Percentiles rank a stretch among this genome's conserved stretches.
Conservation (phyloP, 768 basidiomycete genomes). For the Leccinum barrowsii region DNA sequence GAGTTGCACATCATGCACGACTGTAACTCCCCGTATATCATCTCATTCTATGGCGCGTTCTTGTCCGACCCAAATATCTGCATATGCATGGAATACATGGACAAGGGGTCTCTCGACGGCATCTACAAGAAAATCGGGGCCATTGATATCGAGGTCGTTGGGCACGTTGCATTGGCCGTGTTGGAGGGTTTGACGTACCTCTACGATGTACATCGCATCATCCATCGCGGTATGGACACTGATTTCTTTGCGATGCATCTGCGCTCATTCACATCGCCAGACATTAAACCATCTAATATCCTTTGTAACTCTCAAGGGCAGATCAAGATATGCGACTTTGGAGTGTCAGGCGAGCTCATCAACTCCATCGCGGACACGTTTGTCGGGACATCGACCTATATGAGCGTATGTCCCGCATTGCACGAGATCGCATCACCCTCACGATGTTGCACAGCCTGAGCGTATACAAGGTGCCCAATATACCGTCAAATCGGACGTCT, state of each 20-base stretch:
- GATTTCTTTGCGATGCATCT: background rate
- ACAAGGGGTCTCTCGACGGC: conserved; percentile 89
- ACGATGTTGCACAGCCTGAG: conserved; percentile 67
- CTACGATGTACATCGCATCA: conserved; percentile 96
- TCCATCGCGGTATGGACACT: conserved; percentile 84
- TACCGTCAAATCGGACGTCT: conserved; percentile 98
- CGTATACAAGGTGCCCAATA: conserved; percentile 98
- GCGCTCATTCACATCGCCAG: conserved; percentile 42
- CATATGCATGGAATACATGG: conserved; percentile 97
- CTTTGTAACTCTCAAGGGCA: conserved; percentile 90
- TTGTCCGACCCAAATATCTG: conserved; percentile 97
- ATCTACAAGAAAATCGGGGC: conserved; percentile 96
- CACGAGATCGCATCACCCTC: conserved; percentile 12
- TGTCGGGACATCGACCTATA: conserved; percentile 97
- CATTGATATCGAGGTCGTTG: conserved; percentile 89
- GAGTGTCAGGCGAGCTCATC: conserved; percentile 97
- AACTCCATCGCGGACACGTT: conserved; percentile 99
- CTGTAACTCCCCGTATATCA: conserved; percentile 89
- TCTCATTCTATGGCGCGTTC: conserved; percentile 97
- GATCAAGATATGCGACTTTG: conserved; percentile 99
- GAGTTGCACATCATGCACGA: conserved; percentile 99
- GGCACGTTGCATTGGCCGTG: conserved; percentile 91
- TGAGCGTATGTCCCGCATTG: conserved; percentile 73
- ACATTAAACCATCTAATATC: conserved; percentile 99
- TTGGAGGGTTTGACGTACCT: conserved; percentile 94